Base-by-base conservation (phyloP, 1,284 basidiomycete species). In the Naganishia sp. region DNA sequence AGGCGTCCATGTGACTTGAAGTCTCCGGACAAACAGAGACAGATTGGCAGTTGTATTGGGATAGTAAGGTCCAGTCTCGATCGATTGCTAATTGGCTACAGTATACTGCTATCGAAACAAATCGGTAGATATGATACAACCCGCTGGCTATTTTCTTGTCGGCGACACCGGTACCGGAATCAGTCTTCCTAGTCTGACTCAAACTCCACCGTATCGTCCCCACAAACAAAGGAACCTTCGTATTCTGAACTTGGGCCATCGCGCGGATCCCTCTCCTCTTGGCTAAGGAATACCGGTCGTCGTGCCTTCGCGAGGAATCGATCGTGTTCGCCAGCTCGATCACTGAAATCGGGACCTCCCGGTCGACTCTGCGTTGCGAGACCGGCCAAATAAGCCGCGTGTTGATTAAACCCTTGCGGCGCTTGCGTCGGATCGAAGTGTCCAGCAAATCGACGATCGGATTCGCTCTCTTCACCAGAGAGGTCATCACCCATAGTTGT, bases 341-440 rank as follows among this genome's bases (percentile, higher is more conserved):
- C 67, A 9, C 56, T 67, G 64, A 80, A 79, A 6, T 65, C 63
- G 1, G 78, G 72, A 2, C 79, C 79, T 33, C 53, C 61, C 7
- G 68, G 65, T 11, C 66, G 64, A 2, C 70, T 69, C 64, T 79
- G 79, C 3, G 79, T 79, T 9, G 73, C 70, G 18, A 79, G 60
- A 1, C 79, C 79, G 9, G 76, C 75, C 1, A 73, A 57, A 64
- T 80, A 80, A 6, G 75, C 71, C 1, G 75, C 75, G 10, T 68
- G 73, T 66, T 80, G 79, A 65, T 79, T 75, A 68, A 79, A 83
- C 1, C 81, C 81, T 11, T 67, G 69, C 0, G 79, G 80, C 0
- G 79, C 81, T 70, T 83, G 82, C 2, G 82, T 83, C 2, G 82
- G 77, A 45, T 70, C 64, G 54, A 79, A 83, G 9, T 79, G 76